Evolutionary conservation across 139 green algal genomes (phyloP), one percentile per base, ranked within the genome.

Genomic region (Ettlia oleoabundans): DNA sequence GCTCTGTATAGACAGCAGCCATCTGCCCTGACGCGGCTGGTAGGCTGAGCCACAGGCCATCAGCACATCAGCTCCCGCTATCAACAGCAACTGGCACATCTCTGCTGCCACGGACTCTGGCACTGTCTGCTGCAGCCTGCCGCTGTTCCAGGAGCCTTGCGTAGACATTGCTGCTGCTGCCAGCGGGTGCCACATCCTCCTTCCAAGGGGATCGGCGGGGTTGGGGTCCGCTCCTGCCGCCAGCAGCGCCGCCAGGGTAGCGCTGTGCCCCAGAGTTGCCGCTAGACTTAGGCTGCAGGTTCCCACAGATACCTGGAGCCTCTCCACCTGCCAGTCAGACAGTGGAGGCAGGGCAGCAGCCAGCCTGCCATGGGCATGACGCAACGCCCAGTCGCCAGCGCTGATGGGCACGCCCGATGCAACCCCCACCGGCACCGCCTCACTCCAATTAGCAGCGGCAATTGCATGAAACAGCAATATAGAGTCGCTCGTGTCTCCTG

Each of bases 181-280:
- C 35, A 80, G 37, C 5, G 73, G 53, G 53, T 80, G 73, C 73
- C 53, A 52, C 24, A 55, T 40, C 18, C 47, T 28, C 9, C 38
- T 33, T 10, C 53, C 53, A 7, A 2, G 6, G 1, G 53, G 53
- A 3, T 69, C 33, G 2, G 6, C 24, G 2, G 53, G 53, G 37
- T 53, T 68, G 24, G 37, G 53, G 73, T 68, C 53, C 1, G 53
- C 73, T 0, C 73, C 73, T 7, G 53, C 53, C 9, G 38, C 73
- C 52, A 80, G 73, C 73, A 80, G 33, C 0, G 73, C 73, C 8
- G 51, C 73, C 73, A 80, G 35, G 22, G 73, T 53, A 35, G 15
- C 30, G 58, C 18, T 15, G 24, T 80, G 73, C 35, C 73, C 73
- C 2, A 68, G 53, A 3, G 35, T 28, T 26, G 73, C 73, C 0